These are phyloP conservation scores for Colletotrichum magnum DNA, from an alignment of 2,329 filamentous ascomycete genomes.

Conservation along the genomic window DNA sequence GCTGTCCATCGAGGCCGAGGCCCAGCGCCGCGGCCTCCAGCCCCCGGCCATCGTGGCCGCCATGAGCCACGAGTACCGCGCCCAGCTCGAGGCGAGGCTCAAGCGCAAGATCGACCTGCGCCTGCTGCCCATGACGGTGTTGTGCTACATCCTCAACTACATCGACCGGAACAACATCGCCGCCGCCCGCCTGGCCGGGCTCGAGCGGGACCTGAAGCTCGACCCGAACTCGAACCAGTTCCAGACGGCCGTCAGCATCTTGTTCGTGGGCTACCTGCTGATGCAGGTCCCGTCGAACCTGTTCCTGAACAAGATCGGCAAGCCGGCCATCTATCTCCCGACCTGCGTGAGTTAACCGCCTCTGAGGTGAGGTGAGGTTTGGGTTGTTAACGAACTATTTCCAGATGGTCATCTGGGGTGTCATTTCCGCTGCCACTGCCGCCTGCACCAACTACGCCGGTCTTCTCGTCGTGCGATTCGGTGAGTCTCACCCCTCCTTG, in stretches of 20 bases:
- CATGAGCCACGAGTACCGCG: conserved; percentile 35
- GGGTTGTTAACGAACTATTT: neutral
- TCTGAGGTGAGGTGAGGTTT: too few relatives aligned
- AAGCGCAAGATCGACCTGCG: conserved; percentile 57
- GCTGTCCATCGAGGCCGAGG: conserved; percentile 25
- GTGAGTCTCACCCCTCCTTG: neutral
- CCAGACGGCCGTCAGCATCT: conserved; percentile 62
- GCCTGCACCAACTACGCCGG: conserved; percentile 50
- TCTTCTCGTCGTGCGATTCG: conserved; percentile 54
- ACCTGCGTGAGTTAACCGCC: conserved; percentile 53
- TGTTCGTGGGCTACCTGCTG: conserved; percentile 66
- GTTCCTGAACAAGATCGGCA: conserved; percentile 66
- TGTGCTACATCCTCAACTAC: conserved; percentile 59
- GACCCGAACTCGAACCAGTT: conserved; percentile 49
- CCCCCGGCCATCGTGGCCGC: conserved; percentile 30
- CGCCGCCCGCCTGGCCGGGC: conserved; percentile 66
- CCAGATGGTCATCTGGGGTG: conserved; percentile 59
- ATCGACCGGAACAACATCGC: conserved; percentile 57
- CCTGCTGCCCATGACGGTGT: conserved; percentile 66
- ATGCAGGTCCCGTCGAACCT: conserved; percentile 68
- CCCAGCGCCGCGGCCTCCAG: conserved; percentile 21
- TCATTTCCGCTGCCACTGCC: conserved; percentile 59
- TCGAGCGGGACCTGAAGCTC: conserved; percentile 55
- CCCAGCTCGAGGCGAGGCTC: conserved; percentile 47
- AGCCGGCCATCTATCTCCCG: conserved; percentile 61